Conservation (phyloP, 495 filamentous ascomycete genomes). For the Penicillium angulare region DNA sequence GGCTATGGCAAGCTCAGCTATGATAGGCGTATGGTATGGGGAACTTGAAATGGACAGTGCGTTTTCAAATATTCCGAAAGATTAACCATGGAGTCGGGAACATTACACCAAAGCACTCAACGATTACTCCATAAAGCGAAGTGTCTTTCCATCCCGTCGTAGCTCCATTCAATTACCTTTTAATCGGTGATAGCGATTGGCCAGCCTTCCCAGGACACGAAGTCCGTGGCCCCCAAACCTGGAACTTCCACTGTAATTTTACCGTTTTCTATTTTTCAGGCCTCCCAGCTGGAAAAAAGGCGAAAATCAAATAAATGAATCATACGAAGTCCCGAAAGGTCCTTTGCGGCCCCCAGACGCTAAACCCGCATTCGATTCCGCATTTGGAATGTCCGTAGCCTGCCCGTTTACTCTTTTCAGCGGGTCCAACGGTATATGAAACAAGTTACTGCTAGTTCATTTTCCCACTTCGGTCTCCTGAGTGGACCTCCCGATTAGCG, state of each 20-base stretch:
- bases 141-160: neutral
- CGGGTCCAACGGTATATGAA: neutral
- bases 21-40: no score
- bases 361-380: neutral
- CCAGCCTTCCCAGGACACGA: neutral
- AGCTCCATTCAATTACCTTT: neutral
- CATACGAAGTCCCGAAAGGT: neutral
- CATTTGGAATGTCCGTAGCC: neutral
- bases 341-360: neutral
- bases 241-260: slow-evolving; percentile 6
- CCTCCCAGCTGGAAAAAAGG: neutral
- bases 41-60: no score
- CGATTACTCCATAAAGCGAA: neutral
- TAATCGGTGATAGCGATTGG: neutral
- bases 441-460: neutral
- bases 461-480: neutral
- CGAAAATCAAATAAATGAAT: neutral
- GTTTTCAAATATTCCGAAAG: neutral
- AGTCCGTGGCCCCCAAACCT: neutral
- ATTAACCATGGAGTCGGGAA: neutral
- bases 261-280: neutral
- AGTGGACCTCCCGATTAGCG: no score
- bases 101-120: neutral
- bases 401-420: neutral
- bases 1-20: no score